Evolutionary conservation across 495 filamentous ascomycete species (phyloP), one percentile per base, ranked within the genome.

Genomic region (Parathielavia hyrcaniae): DNA sequence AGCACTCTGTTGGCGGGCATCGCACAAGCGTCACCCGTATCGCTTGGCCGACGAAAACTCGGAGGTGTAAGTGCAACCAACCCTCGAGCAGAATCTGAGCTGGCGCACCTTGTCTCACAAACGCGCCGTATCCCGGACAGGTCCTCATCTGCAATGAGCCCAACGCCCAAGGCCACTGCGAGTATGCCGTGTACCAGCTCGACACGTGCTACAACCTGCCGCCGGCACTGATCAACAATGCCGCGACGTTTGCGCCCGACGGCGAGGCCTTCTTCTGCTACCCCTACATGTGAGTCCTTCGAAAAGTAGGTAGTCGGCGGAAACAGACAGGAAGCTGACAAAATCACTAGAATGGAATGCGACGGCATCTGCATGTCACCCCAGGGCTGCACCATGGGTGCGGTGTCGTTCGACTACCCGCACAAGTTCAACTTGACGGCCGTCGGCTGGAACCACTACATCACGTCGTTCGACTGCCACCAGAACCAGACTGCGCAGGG

Each of bases 381-480:
- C n/a, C 67, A 65, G n/a, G 75, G 75, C 45, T 78, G 75, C 67
- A 75, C 74, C 17, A 68, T 75, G 44, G 71, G 70, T 35, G 46
- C 67, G 11, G 66, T 77, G 36, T 61, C 64, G 46, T 74, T 68
- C 56, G 38, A 62, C 47, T 69, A 68, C 45, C 57, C 62, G 19
- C 6, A 70, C 59, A 75, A 73, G 59, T 73, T 65, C 66, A 67
- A 76, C 51, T 54, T 76, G 32, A 62, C 62, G 8, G 52, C 51
- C 30, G 66, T 74, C 23, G 44, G 61, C 43, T 76, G 74, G 75
- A 63, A 73, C 47, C 55, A 58, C 41, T 57, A 61, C 19, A 62
- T 77, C 51, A 50, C 48, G 35, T 74, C 72, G 23, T 77, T 78
- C 59, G 60, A 69, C 20, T 78, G 75, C 59, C 40, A 63, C 23